Conservation (phyloP, 768 basidiomycete species). For the Boletus reticuloceps region DNA sequence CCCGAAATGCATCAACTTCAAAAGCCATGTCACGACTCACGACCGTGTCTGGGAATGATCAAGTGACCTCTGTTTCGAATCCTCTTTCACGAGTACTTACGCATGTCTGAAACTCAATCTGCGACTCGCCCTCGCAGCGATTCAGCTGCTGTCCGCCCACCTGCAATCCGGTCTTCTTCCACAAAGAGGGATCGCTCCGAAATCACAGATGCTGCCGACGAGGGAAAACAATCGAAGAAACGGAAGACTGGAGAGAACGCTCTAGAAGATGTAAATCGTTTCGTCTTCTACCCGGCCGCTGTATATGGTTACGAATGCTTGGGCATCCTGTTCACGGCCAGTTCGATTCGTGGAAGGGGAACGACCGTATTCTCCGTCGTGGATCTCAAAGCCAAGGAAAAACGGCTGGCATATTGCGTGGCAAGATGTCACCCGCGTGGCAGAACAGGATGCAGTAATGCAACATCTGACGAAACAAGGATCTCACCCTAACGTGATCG, state of each 20-base stretch:
- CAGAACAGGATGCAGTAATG: background rate
- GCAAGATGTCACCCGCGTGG: constrained; percentile 3
- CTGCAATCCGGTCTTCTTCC: background rate
- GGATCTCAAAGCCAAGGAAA: background rate
- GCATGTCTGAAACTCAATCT: background rate
- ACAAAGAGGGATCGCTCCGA: background rate
- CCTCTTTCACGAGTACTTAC: background rate
- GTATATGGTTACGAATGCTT: constrained; percentile 2
- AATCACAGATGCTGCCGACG: background rate
- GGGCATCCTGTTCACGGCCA: constrained; percentile 4
- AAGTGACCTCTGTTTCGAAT: background rate
- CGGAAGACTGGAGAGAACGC: background rate
- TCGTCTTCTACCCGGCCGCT: background rate
- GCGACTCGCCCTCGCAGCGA: background rate
- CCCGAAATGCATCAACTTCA: background rate
- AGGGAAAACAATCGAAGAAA: background rate
- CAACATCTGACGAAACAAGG: background rate
- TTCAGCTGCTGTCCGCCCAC: background rate
- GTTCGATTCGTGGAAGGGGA: constrained; percentile 13
- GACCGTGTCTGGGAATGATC: too few species aligned
- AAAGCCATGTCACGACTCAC: background rate
- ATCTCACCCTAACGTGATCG: background rate
- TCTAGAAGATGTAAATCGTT: background rate
- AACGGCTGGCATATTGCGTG: background rate
- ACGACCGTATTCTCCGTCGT: constrained; percentile 6